Evolutionary conservation across 805 yeast genomes (phyloP), one percentile per base, ranked within the genome.

Genomic region (Barnettozyma wickerhamii): DNA sequence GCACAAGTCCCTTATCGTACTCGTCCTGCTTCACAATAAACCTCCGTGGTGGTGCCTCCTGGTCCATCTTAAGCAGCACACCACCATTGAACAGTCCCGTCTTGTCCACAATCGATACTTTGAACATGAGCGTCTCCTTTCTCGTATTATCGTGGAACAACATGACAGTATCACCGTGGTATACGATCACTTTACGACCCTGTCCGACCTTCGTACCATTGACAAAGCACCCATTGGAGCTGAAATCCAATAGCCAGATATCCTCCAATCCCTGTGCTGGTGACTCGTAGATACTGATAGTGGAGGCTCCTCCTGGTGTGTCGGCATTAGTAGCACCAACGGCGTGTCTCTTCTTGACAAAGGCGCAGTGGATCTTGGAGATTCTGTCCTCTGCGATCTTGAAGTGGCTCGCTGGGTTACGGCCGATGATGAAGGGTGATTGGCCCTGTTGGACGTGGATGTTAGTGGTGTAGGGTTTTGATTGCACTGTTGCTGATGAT

Each of bases 361-460:
- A 66, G 23, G 79, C 64, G 59, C 96, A 89, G 61, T 93, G 98
- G 1, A 81, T 69, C 48, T 88, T 85, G 3, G 97, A 90, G 52
- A 91, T 73, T 34, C 96, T 64, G 50, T 74, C 83, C 50, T 90
- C 96, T 24, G 74, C 66, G 14, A 86, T 74, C 32, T 67, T 68
- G 26, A 76, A 71, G 55, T 84, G 79, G 45, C 85, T 75, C 3
- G 71, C 75, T 17, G 71, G 75, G 18, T 75, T 73, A 27, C 98
- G 68, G 2, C 99, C 98, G 40, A 91, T 72, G 41, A 80, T 71
- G 57, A 79, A 81, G 7, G 79, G 77, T 35, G 76, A 79, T 15
- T 72, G 69, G 20, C 86, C 85, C 53, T 83, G 89, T 26, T 78
- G 73, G n/a, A 89, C 67, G 21, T 41, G 36, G 43, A 69, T 66